Percentiles rank a stretch among this genome's conserved stretches.
These are phyloP conservation scores for Lasiodiplodia gonubiensis DNA, from an alignment of 2,329 filamentous ascomycete genomes.

Conservation along the genomic window DNA sequence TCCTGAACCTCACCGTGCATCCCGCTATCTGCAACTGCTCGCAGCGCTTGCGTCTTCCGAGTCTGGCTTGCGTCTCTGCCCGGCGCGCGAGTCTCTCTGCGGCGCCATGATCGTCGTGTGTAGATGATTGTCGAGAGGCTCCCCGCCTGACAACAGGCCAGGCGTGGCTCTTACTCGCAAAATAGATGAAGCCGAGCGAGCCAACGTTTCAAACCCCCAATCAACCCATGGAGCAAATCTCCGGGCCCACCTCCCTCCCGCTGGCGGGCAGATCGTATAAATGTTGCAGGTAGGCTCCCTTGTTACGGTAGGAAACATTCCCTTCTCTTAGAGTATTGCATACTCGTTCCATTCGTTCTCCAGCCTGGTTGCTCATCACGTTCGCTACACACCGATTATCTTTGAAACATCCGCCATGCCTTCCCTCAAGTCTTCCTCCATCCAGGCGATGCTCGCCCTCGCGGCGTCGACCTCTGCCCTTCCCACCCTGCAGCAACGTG, in stretches of 20 bases:
- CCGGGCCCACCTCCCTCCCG: conserved; percentile 13
- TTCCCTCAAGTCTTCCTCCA: conserved; percentile 19
- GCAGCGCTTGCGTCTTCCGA: not conserved
- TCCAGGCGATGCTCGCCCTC: conserved; percentile 29
- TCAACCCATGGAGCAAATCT: conserved; percentile 22
- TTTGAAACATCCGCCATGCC: conserved; percentile 16
- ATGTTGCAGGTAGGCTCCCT: not conserved
- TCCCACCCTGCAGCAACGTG: conserved; percentile 26
- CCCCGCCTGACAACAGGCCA: conserved; percentile 4
- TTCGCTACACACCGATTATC: not conserved
- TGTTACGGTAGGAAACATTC: conserved; percentile 1
- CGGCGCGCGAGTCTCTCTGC: not conserved
- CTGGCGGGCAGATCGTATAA: conserved; percentile 13
- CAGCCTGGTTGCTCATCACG: conserved; percentile 11
- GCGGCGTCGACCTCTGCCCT: conserved; percentile 27
- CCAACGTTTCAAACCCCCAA: conserved; percentile 21
- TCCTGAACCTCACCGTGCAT: conserved; percentile 1
- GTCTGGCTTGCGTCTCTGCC: not conserved
- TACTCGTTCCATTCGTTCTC: conserved; percentile 21
- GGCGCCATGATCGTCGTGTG: conserved; percentile 3
- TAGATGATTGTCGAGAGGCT: conserved; percentile 14
- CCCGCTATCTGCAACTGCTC: not conserved
- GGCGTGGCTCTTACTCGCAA: conserved; percentile 1
- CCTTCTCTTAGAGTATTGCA: conserved; percentile 14
- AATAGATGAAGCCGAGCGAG: conserved; percentile 23